Evolutionary conservation across 148 eudicot species (phyloP), one percentile per base, ranked within the genome.

Genomic region (Rhododendron ovatum): DNA sequence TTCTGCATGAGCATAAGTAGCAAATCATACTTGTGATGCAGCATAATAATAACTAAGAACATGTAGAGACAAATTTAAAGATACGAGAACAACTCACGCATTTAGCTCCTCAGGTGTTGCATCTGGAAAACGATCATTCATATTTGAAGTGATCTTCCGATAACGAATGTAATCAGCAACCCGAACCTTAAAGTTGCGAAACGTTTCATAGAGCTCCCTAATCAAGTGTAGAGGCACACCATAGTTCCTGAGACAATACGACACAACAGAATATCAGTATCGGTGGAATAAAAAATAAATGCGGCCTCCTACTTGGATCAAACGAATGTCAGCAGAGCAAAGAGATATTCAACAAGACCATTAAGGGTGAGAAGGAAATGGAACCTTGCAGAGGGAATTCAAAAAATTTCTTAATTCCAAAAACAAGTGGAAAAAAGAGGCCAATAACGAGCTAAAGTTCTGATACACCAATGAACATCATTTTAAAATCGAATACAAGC

Each of bases 41-140:
- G 14, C 41, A 59, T 79, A 47, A 26, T 85, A 20, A 59, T 3
- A 67, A 79, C 47, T 39, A n/a, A 35, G 63, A 7, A 76, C 26
- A 57, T 50, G 17, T 74, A 53, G 3, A 7, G 50, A 8, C 7
- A 28, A 61, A 11, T 26, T 26, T 45, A 79, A 3, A 15, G 83
- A 75, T 7, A 81, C 55, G 67, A 39, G 67, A 88, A 81, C 12
- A 69, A 88, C 98, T 94, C 86, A 97, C 99, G 81, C 86, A 78
- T 88, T 75, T 76, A 97, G 86, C 89, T 97, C 99, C 84, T 95
- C 99, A 12, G 98, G 92, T 81, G 98, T 93, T 84, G 99, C 99
- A 93, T 97, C 98, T 67, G 98, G 99, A 86, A 97, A 97, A 74
- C 99, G 98, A 87, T 94, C 99, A 91, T 97, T 95, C 99, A 97